phyloP scores from a whole-genome alignment of 805 yeast genomes.

The Starmerella bombi region DNA sequence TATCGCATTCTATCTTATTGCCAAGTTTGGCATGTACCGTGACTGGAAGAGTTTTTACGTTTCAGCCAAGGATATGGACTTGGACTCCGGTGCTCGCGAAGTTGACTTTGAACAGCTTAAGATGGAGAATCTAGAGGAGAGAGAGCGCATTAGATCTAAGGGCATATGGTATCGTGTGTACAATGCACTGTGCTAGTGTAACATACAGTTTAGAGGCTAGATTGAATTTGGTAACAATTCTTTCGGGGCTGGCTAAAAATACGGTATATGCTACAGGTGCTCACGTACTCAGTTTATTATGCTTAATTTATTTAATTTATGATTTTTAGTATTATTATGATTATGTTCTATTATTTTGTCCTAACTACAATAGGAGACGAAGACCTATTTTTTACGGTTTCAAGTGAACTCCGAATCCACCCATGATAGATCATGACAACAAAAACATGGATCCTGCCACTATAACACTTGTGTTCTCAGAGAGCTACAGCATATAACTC shows the following conservation, averaged over 20 bases:
- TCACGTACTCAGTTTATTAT: too few species aligned
- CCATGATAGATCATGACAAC: too few species aligned
- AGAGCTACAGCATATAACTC: too few species aligned
- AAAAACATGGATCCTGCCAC: too few species aligned
- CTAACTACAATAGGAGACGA: neutral
- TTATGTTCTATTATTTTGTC: too few species aligned
- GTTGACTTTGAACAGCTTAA: slow-evolving; percentile 14
- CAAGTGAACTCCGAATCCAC: too few species aligned
- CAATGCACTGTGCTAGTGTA: neutral
- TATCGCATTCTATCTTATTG: slow-evolving; percentile 19
- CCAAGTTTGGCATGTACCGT: slow-evolving; percentile 9
- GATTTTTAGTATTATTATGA: too few species aligned
- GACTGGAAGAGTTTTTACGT: slow-evolving; percentile 12
- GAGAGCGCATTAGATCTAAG: slow-evolving; percentile 1
- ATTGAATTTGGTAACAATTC: neutral
- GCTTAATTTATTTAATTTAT: too few species aligned
- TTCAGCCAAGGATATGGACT: slow-evolving; percentile 13
- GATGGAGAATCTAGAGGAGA: slow-evolving; percentile 11
- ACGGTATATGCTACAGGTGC: too few species aligned
- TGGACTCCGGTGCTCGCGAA: slow-evolving; percentile 16
- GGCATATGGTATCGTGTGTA: neutral
- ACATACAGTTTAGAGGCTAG: neutral
- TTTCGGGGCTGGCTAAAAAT: too few species aligned
- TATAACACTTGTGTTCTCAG: too few species aligned
- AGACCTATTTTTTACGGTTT: too few species aligned